Base-by-base conservation (phyloP, 176 grass and related monocot genomes). In the Eragrostis nindensis region DNA sequence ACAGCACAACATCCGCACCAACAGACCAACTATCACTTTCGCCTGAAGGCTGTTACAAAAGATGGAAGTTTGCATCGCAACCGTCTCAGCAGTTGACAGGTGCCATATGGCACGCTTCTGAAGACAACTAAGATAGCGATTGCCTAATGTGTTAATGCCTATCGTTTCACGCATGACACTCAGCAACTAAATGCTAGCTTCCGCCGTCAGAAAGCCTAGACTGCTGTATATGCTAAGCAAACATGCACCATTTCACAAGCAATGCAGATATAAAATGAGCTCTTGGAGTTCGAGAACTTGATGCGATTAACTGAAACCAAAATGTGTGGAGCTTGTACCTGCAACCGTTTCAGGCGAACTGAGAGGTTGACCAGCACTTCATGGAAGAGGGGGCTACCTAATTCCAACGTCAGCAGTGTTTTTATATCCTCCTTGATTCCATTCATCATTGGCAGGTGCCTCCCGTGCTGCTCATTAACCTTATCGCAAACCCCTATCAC, bases 391-490 rank as follows among this genome's bases (percentile, higher is more conserved):
- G 90, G 22, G 32, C 90, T 90, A 21, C 93, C 93, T 45, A 87
- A 83, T 64, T 96, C 93, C 63, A 95, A 76, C 8, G 91, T 92
- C 64, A 92, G 82, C 42, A 93, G 81, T n/a, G 97, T 96, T 96
- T 99, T 99, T 68, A 99, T 96, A 86, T 96, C 93, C 66, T 99
- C 97, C 79, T 96, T 99, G 82, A 96, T 99, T 27, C 97, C 97
- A 57, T 99, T 99, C 85, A 99, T 93, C 88, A 96, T 95, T 81
- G 97, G 97, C 66, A 99, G 89, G 91, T 93, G 89, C 82, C 85
- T 91, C 21, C 88, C 92, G 11, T 99, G 97, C 85, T 99, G 88
- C 82, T 96, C 76, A 70, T 99, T 95, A 63, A 90, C 93, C 61
- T 82, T 86, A 86, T 93, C 92, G 40, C 89, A 92, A 21, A 99